A percentile compares a stretch with the other conserved stretches of the same genome.
Evolutionary conservation across 768 basidiomycete species (phyloP).

Genomic region (Boletus subparvulus): DNA sequence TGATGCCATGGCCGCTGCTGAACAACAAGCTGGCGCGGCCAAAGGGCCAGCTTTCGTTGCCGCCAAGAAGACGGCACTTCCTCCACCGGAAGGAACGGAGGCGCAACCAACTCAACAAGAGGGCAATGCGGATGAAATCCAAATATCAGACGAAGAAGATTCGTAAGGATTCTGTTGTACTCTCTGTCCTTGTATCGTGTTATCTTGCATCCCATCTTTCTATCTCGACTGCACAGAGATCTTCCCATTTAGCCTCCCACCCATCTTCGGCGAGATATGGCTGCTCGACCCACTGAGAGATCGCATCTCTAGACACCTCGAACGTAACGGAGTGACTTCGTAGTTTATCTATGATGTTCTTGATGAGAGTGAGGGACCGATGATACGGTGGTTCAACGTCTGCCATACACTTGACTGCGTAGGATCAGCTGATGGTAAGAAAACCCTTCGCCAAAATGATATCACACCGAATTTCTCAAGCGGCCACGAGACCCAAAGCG

Average conservation of each 20-base stretch:
- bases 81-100: constrained; percentile 40
- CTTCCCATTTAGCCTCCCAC: constrained; percentile 77
- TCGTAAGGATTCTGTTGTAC: constrained; percentile 35
- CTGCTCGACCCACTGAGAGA: constrained; percentile 70
- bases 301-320: constrained; percentile 60
- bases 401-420: constrained; percentile 53
- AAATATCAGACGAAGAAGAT: constrained; percentile 84
- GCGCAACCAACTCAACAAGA: constrained; percentile 27
- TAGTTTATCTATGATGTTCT: constrained; percentile 53
- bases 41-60: constrained; percentile 78
- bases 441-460: background rate
- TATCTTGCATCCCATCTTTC: constrained; percentile 59
- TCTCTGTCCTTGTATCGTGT: constrained; percentile 16
- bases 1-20: constrained; percentile 89
- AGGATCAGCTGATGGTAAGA: constrained; percentile 1
- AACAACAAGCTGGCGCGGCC: constrained; percentile 55
- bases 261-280: constrained; percentile 62
- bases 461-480: constrained; percentile 71
- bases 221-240: constrained; percentile 73
- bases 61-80: constrained; percentile 55
- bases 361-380: constrained; percentile 59
- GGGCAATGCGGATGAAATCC: constrained; percentile 80
- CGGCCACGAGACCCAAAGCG: constrained; percentile 82
- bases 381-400: constrained; percentile 63
- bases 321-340: constrained; percentile 69